These are phyloP conservation scores for Eutrema heterophyllum DNA, from an alignment of 345 rosid species.

Conservation along the genomic window DNA sequence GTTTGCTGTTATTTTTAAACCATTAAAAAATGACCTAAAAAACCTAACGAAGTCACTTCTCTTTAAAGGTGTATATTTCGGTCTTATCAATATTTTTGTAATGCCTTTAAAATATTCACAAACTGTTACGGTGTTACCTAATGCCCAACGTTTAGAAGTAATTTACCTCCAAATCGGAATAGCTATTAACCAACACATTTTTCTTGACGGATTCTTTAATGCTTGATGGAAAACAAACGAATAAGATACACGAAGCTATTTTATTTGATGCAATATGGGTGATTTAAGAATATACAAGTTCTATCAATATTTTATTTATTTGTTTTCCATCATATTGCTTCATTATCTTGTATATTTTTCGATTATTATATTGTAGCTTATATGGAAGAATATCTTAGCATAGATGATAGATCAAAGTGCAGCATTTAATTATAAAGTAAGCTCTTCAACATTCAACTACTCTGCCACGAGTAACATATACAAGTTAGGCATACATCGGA, in stretches of 20 bases:
- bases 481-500: background rate
- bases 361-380: background rate
- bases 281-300: background rate
- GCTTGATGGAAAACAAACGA: too few relatives aligned
- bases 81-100: too few relatives aligned
- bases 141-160: too few relatives aligned
- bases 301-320: background rate
- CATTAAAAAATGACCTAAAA: too few relatives aligned
- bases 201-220: too few relatives aligned
- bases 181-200: too few relatives aligned
- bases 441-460: slow-evolving; percentile 21
- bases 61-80: too few relatives aligned
- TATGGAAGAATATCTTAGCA: background rate
- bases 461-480: background rate
- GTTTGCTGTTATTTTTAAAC: background rate
- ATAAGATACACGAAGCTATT: too few relatives aligned
- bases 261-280: background rate
- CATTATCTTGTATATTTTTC: background rate
- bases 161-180: too few relatives aligned
- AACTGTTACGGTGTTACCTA: too few relatives aligned
- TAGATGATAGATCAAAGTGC: background rate
- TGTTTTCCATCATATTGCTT: background rate
- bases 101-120: too few relatives aligned
- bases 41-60: background rate
- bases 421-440: slow-evolving; percentile 11